Conservation (phyloP, 2,329 filamentous ascomycete genomes). For the Talaromyces sp. region DNA sequence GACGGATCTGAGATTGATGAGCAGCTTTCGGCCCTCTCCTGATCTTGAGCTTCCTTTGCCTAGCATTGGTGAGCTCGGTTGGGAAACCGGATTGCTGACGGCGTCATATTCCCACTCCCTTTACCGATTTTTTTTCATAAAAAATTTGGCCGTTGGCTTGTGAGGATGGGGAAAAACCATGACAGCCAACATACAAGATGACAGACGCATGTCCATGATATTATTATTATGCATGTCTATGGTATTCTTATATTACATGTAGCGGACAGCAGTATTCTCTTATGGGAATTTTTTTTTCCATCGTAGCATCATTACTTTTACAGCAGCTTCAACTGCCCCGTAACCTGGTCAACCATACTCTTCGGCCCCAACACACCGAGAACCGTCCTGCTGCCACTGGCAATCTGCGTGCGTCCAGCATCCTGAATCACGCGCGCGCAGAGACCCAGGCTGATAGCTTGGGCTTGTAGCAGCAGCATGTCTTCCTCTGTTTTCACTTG, state of each 20-base stretch:
- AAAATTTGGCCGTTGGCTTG: constrained; percentile 63
- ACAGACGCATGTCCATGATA: neutral
- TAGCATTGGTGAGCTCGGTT: constrained; percentile 61
- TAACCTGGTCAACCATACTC: constrained; percentile 81
- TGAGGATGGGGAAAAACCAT: constrained; percentile 93
- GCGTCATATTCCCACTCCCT: constrained; percentile 86
- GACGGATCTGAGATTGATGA: constrained; percentile 86
- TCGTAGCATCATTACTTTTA: constrained; percentile 37
- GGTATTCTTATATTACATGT: neutral
- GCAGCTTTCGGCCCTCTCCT: constrained; percentile 47
- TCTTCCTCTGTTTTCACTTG: constrained; percentile 84
- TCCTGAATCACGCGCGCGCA: constrained; percentile 89
- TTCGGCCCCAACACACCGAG: constrained; percentile 79
- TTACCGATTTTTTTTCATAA: constrained; percentile 54
- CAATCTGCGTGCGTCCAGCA: constrained; percentile 96
- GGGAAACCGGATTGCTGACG: constrained; percentile 51
- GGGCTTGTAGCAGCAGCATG: constrained; percentile 68
- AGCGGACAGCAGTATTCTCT: neutral
- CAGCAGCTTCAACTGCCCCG: constrained; percentile 77
- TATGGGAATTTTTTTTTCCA: neutral
- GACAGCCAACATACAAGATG: constrained; percentile 59
- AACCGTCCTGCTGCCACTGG: constrained; percentile 85
- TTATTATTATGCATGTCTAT: no score
- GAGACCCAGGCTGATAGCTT: constrained; percentile 76
- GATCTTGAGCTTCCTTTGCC: constrained; percentile 61